Base-by-base conservation (phyloP, 1,139 yeast species). In the Geotrichum klebahnii region DNA sequence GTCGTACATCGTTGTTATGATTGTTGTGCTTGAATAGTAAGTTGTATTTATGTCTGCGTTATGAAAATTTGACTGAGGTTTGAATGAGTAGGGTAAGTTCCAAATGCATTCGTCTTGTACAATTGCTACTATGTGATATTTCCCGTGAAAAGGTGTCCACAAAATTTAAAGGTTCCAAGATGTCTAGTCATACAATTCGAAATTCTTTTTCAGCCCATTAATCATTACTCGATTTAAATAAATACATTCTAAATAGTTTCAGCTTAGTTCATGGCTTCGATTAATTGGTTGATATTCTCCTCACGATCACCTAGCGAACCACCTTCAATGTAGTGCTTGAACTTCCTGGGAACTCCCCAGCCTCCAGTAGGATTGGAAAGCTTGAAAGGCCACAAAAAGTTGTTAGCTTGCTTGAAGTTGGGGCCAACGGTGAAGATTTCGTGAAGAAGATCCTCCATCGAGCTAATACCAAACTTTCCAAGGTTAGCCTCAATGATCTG, bases 251-350 rank as follows among this genome's bases (percentile, higher is more conserved):
- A 41, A 19, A 39, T 9, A 16, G 17, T 14, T 14, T 36, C 19
- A 29, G 42, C 45, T 39, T 48, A 48, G 45, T 48, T 37, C 47
- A 46, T 48, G 34, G 94, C 88, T 82, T 90, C 89, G 74, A 92
- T 90, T 77, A 94, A 86, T 75, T 87, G 85, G 84, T 92, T 92
- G 79, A 92, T 92, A 88, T 81, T 84, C 72, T 90, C 87, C 80
- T 92, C 98, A 79, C 97, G 89, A 96, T 92, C 90, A 83, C 98
- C 98, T 75, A 90, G 81, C 79, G 96, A 86, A 82, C 98, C 98
- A 81, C 98, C 97, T 81, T 90, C 97, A 82, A 92, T 87, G 75
- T 87, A 92, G 81, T 92, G 98, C 82, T 84, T 84, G 96, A 92
- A 92, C 84, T 92, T 92, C 85, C 97, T 89, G 74, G 84, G 81